Base-by-base conservation (phyloP, 352 stramenopile species). In the Phytophthora boehmeriae region DNA sequence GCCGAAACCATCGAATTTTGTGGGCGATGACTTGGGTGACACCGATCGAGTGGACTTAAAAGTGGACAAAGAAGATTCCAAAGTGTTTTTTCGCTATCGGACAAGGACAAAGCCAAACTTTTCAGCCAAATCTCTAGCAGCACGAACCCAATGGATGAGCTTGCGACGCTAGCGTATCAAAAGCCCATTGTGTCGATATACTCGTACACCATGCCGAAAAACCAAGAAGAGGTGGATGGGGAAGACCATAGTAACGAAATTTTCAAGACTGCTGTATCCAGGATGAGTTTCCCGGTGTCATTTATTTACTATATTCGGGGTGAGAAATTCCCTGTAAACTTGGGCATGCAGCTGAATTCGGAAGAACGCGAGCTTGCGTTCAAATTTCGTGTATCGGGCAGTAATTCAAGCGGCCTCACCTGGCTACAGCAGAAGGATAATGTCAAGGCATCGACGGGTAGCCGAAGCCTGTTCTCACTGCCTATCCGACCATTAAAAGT, bases 241-340 rank as follows among this genome's bases (percentile, higher is more conserved):
- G 38, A 74, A 4, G 32, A 35, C 10, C 44, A 45, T 10, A 68
- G 62, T 25, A 54, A 38, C 32, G 72, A 80, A 27, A 19, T 73
- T 1, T 52, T 65, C 0, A 58, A 60, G 23, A 59, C 58, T 9
- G 43, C 70, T 1, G 35, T 89, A 8, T 64, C 71, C 4, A 70
- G 77, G 11, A 80, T 89, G 65, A 89, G 80, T 39, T 89, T 92
- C 35, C 83, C 84, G 0, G 65, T 89, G 5, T 90, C 84, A 23
- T 47, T 95, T 23, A 55, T 90, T 27, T 88, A 92, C 48, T 95
- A 93, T 57, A 80, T 95, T 58, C 76, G 73, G 19, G 86, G 90
- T 11, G 69, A 83, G 20, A 76, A 76, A 14, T 95, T 92, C 54
- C 84, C 84, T n/a, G 73, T 93, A 8, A 75, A 87, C n/a, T 63